These are phyloP conservation scores for Phylloporus sp. DNA, from an alignment of 768 basidiomycete species.

Conservation along the genomic window DNA sequence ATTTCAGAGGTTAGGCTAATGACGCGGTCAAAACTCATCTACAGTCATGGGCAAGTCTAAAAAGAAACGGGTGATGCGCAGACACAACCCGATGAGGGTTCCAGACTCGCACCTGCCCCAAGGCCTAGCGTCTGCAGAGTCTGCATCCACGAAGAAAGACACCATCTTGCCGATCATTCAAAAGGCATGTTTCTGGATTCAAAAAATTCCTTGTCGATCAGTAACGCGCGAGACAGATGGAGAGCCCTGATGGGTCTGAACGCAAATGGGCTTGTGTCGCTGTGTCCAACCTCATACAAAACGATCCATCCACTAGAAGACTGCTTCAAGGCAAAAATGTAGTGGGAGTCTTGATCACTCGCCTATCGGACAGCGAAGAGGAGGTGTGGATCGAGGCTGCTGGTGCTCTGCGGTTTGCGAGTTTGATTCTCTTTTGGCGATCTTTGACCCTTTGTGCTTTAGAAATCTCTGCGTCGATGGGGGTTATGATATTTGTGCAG, in stretches of 20 bases:
- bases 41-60: conserved; percentile 85
- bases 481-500: conserved; percentile 91
- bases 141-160: conserved; percentile 70
- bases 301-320: conserved; percentile 88
- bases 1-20: neutral
- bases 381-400: conserved; percentile 89
- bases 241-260: conserved; percentile 70
- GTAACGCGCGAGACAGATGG: conserved; percentile 48
- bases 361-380: conserved; percentile 86
- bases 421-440: neutral
- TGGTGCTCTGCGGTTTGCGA: conserved; percentile 75
- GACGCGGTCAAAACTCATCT: neutral
- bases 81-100: conserved; percentile 92
- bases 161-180: conserved; percentile 85
- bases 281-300: conserved; percentile 92
- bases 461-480: conserved; percentile 96
- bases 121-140: conserved; percentile 72
- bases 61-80: conserved; percentile 77
- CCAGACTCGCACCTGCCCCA: conserved; percentile 88
- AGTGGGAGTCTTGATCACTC: conserved; percentile 78
- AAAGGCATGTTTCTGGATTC: conserved; percentile 52
- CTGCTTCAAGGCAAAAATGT: conserved; percentile 89
- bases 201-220: neutral
- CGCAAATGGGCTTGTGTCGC: conserved; percentile 96
- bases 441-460: conserved; percentile 7